Evolutionary conservation across 2,329 filamentous ascomycete species (phyloP).

Genomic region (Chaetomium sp.): DNA sequence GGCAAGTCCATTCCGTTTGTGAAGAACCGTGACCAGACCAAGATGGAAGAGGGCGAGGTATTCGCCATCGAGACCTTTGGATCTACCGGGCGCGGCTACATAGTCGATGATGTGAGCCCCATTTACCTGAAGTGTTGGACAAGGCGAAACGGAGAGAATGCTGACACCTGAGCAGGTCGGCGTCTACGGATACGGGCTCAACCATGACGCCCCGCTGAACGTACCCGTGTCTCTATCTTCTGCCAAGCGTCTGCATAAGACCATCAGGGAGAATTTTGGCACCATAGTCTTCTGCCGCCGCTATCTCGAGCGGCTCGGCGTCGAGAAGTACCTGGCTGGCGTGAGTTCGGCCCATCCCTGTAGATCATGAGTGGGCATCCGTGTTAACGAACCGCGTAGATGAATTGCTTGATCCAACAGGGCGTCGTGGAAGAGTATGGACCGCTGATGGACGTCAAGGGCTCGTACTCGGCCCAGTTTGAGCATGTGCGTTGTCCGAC

Average conservation of each 20-base stretch:
- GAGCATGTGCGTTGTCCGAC: constrained; percentile 60
- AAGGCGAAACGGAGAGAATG: background rate
- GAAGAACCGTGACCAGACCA: constrained; percentile 82
- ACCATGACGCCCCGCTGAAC: constrained; percentile 9
- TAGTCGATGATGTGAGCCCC: constrained; percentile 48
- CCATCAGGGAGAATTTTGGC: constrained; percentile 96
- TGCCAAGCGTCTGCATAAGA: constrained; percentile 80
- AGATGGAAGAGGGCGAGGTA: constrained; percentile 98
- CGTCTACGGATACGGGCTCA: constrained; percentile 23
- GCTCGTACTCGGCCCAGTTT: constrained; percentile 90
- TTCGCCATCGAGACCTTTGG: constrained; percentile 98
- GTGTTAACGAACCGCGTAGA: constrained; percentile 46
- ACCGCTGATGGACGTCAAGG: constrained; percentile 87
- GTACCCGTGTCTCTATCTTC: constrained; percentile 68
- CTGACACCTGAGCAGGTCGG: constrained; percentile 63
- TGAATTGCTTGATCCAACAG: constrained; percentile 80
- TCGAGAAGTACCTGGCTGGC: constrained; percentile 90
- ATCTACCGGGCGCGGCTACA: constrained; percentile 89
- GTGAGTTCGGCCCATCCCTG: constrained; percentile 51
- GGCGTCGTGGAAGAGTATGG: constrained; percentile 91
- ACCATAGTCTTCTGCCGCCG: constrained; percentile 88
- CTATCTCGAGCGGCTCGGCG: constrained; percentile 88
- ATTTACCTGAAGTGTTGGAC: background rate
- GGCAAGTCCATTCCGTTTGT: constrained; percentile 93
- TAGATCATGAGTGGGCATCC: constrained; percentile 30